phyloP scores from a whole-genome alignment of 805 yeast species.

The Wickerhamiella kazuoi region DNA sequence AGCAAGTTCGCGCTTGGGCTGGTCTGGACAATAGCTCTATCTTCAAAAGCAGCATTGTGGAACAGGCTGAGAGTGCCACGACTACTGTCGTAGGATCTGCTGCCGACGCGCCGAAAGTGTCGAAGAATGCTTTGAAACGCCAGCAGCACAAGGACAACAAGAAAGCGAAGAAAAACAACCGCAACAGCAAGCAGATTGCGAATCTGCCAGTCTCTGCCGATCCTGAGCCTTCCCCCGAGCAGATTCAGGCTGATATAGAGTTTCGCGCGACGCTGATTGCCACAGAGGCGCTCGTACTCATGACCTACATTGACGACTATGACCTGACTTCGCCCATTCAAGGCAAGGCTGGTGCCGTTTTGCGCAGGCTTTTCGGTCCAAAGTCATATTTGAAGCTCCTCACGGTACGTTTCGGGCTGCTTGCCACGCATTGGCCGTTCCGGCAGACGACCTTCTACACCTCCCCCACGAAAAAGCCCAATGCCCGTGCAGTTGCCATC shows the following conservation, averaged over 20 bases:
- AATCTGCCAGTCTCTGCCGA: slow-evolving; percentile 7
- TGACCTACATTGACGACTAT: slow-evolving; percentile 24
- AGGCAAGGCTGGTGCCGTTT: slow-evolving; percentile 17
- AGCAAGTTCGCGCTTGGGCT: slow-evolving; percentile 19
- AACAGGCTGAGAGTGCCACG: not conserved
- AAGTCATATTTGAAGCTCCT: slow-evolving; percentile 20
- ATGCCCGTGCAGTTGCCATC: slow-evolving; percentile 27
- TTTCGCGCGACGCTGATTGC: slow-evolving; percentile 22
- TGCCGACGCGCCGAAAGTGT: slow-evolving; percentile 5
- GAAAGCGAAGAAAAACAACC: slow-evolving; percentile 11
- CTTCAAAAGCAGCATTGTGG: slow-evolving; percentile 4
- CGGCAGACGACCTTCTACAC: slow-evolving; percentile 26
- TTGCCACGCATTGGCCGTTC: slow-evolving; percentile 32
- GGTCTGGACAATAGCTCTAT: slow-evolving; percentile 17
- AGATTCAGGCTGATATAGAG: slow-evolving; percentile 14
- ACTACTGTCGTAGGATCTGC: no score
- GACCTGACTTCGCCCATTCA: slow-evolving; percentile 23
- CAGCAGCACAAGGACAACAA: slow-evolving; percentile 16
- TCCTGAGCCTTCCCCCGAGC: slow-evolving; percentile 14
- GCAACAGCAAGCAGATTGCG: slow-evolving; percentile 7
- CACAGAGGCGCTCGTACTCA: slow-evolving; percentile 27
- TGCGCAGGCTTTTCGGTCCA: slow-evolving; percentile 19
- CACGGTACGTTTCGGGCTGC: slow-evolving; percentile 25
- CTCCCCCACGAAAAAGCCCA: slow-evolving; percentile 24
- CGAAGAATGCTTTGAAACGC: slow-evolving; percentile 19